Conservation (phyloP, 345 rosid genomes). For the Eucalyptus cloeziana region DNA sequence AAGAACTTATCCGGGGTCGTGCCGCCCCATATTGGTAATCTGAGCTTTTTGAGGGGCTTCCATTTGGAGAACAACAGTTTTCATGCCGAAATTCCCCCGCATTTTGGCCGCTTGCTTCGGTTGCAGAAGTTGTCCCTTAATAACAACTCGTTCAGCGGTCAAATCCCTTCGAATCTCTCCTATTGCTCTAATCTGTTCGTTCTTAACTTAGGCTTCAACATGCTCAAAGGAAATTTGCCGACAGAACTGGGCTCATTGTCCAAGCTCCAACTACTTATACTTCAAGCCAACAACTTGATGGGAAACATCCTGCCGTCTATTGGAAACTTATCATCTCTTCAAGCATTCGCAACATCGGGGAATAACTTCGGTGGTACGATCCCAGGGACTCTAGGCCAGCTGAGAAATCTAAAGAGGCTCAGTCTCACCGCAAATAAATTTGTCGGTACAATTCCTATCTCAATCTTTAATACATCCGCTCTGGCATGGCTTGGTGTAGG, state of each 20-base stretch:
- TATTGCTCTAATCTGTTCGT: neutral
- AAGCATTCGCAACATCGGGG: rapidly evolving
- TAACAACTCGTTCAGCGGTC: neutral
- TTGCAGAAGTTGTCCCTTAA: neutral
- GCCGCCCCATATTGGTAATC: too few relatives aligned
- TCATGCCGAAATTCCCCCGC: neutral
- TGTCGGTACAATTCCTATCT: too few relatives aligned
- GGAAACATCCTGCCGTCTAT: neutral
- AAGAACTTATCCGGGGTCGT: too few relatives aligned
- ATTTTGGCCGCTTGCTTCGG: neutral
- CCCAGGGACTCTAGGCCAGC: neutral
- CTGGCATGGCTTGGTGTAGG: rapidly evolving
- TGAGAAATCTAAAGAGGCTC: neutral
- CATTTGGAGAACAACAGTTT: rapidly evolving
- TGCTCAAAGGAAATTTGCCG: neutral
- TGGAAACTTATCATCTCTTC: neutral
- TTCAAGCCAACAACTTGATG: neutral
- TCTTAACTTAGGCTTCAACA: neutral
- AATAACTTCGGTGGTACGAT: neutral
- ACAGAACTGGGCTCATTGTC: neutral
- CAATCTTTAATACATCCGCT: too few relatives aligned
- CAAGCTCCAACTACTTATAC: neutral
- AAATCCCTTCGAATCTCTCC: neutral
- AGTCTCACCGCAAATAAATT: rapidly evolving
- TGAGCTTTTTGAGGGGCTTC: too few relatives aligned